Evolutionary conservation across 306 rosid species (phyloP).

Genomic region (Lablab purpureus): DNA sequence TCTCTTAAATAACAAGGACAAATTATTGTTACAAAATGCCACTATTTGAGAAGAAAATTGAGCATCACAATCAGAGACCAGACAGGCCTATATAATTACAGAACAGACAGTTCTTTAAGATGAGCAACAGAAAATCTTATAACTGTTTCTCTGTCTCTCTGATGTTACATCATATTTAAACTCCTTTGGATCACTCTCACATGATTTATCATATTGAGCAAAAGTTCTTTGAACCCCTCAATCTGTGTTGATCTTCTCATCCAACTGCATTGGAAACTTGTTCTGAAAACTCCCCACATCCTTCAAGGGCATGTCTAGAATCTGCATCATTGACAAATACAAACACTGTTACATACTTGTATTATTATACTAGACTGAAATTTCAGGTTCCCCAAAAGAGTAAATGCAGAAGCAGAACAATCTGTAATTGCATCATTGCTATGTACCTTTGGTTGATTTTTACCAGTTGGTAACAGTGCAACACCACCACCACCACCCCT

Average conservation of each 20-base stretch:
- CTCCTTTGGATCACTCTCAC: constrained; percentile 6
- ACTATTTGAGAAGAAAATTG: constrained; percentile 32
- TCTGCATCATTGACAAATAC: constrained; percentile 50
- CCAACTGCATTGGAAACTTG: constrained; percentile 43
- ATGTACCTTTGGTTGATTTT: constrained; percentile 58
- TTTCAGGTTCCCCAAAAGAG: background rate
- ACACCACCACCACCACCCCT: constrained; percentile 66
- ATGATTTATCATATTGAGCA: constrained; percentile 8
- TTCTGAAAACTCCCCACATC: constrained; percentile 54
- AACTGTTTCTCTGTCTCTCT: background rate
- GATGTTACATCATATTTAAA: background rate
- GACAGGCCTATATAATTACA: background rate
- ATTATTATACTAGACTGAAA: background rate
- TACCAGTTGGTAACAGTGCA: constrained; percentile 64
- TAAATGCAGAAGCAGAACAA: constrained; percentile 20
- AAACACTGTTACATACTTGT: background rate
- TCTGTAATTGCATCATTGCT: background rate
- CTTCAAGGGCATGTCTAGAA: constrained; percentile 53
- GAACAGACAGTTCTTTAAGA: constrained; percentile 28
- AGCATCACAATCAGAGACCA: constrained; percentile 15
- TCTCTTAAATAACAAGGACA: background rate
- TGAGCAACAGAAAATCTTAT: background rate
- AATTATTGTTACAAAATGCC: background rate
- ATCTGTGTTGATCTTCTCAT: constrained; percentile 46
- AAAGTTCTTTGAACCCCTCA: constrained; percentile 32